phyloP scores from a whole-genome alignment of 495 filamentous ascomycete species.

The Tetracladium setigerum region DNA sequence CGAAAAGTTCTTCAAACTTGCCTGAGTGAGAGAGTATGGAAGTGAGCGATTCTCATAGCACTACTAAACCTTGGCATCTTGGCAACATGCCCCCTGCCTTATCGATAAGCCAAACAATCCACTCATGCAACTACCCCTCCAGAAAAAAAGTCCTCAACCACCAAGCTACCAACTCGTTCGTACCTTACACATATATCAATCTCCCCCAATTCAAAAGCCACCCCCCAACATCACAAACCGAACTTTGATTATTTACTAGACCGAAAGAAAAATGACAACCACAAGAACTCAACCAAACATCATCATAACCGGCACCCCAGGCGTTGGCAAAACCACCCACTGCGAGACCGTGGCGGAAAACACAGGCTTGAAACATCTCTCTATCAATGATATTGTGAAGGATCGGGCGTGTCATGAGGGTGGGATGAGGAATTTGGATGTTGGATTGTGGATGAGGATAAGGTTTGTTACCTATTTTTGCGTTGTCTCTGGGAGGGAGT shows the following conservation, averaged over 20 bases:
- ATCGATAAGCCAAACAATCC: no score
- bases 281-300: slow-evolving; percentile 64
- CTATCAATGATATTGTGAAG: slow-evolving; percentile 87
- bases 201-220: no score
- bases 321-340: slow-evolving; percentile 90
- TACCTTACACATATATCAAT: no score
- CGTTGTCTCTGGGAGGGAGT: background rate
- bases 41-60: no score
- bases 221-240: no score
- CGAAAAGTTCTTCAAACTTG: no score
- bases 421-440: slow-evolving; percentile 78
- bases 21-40: no score
- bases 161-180: background rate
- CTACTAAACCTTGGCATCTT: no score
- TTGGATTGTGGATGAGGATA: slow-evolving; percentile 96
- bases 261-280: slow-evolving; percentile 25
- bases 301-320: slow-evolving; percentile 91
- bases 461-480: slow-evolving; percentile 43
- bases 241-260: no score
- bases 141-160: background rate
- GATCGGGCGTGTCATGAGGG: slow-evolving; percentile 74
- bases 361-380: slow-evolving; percentile 71
- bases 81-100: no score
- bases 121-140: no score
- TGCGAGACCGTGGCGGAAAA: slow-evolving; percentile 68